Evolutionary conservation across 164 flowering plant species (phyloP), one percentile per base, ranked within the genome.

Genomic region (Magnolia sinica): DNA sequence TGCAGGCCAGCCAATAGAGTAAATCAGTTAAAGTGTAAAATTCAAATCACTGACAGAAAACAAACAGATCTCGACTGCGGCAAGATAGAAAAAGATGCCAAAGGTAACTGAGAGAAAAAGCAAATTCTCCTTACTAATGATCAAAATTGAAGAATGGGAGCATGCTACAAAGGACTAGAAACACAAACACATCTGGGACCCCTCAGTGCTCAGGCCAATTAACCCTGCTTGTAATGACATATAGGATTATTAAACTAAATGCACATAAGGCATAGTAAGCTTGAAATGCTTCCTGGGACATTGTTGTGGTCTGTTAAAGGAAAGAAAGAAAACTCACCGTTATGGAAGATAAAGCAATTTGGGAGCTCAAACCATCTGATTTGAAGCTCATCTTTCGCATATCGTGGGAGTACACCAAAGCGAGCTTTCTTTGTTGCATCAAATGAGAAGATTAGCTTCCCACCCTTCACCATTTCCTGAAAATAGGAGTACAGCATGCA

Each of bases 331-430:
- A 10, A 27, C 89, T 49, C 77, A 96, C 99, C 98, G 81, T 94
- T 94, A 71, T 96, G 99, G 83, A 96, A 96, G 81, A 96, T 91
- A 86, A 88, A 96, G 84, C 99, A 96, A 79, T 91, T 96, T 74
- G 99, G 98, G 82, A 96, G 97, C 85, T 96, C 98, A 77, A 96
- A 96, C 99, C 99, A 96, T 87, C 80, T 88, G 74, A 96, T 94
- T 63, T 83, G 86, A 72, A 83, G 86, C 74, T 96, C 99, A 84
- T 92, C 81, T 82, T 91, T 94, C 50, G 96, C 94, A 87, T 94
- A 94, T n/a, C 98, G 90, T 6, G 98, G 98, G 77, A 96, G 96
- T 71, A 96, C 74, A 80, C 99, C 99, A 88, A 96, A 96, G 67
- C 94, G 94, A 74, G 98, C 88, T 72, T 88, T 92, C 79, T 90